Evolutionary conservation across 2,329 filamentous ascomycete genomes (phyloP).

Genomic region (Ophiostoma montium): DNA sequence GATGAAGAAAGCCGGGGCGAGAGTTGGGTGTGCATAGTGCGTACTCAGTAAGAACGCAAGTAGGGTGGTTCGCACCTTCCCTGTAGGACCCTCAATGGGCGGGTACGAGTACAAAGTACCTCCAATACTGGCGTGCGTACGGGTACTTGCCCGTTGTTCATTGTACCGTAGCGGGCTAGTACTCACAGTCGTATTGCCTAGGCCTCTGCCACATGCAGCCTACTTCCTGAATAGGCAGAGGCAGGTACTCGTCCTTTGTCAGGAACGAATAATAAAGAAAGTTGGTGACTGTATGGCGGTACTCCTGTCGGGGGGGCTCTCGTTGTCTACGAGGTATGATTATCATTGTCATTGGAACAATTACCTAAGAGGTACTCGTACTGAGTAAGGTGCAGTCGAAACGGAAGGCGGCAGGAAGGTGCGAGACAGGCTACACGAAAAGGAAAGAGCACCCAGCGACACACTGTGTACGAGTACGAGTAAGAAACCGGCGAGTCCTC

Average conservation of each 20-base stretch:
- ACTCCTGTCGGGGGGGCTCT: too few species aligned
- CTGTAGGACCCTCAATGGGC: background rate
- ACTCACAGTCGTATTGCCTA: background rate
- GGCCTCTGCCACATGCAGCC: background rate
- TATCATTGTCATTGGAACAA: too few species aligned
- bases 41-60: background rate
- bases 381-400: too few species aligned
- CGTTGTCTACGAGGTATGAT: too few species aligned
- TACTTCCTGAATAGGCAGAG: background rate
- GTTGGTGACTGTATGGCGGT: too few species aligned
- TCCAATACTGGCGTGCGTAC: background rate
- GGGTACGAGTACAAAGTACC: background rate
- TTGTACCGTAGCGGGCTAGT: background rate
- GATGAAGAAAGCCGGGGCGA: constrained; percentile 1
- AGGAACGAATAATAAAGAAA: too few species aligned
- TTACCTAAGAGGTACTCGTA: too few species aligned
- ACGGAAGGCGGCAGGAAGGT: background rate
- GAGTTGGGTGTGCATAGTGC: background rate
- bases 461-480: too few species aligned
- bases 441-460: constrained; percentile 2
- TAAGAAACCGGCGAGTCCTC: too few species aligned
- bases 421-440: background rate
- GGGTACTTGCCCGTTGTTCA: background rate
- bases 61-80: background rate
- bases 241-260: background rate